phyloP scores from a whole-genome alignment of 148 eudicot genomes.

The Suaeda aralocaspica region DNA sequence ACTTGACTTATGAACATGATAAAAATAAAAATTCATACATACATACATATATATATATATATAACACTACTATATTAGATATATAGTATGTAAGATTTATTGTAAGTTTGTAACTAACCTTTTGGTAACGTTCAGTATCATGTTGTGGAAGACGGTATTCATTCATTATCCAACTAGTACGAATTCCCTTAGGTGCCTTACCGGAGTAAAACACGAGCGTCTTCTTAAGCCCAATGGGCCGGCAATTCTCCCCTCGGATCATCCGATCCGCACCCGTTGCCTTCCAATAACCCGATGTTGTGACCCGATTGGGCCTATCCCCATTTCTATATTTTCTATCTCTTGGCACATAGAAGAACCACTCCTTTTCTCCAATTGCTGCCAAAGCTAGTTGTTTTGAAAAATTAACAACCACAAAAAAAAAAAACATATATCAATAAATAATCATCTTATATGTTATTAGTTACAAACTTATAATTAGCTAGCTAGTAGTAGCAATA shows the following conservation, averaged over 20 bases:
- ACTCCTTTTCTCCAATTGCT: conserved; percentile 87
- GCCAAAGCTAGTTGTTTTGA: conserved; percentile 52
- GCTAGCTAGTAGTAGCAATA: too few relatives aligned
- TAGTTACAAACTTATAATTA: too few relatives aligned
- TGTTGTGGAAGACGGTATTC: conserved; percentile 91
- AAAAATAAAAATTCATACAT: too few relatives aligned
- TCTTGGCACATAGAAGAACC: conserved; percentile 92
- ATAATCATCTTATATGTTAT: too few relatives aligned
- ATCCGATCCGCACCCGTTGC: conserved; percentile 90
- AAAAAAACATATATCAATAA: too few relatives aligned
- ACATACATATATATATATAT: background rate
- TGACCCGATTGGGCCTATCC: conserved; percentile 82
- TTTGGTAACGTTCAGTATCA: conserved; percentile 76
- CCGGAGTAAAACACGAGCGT: conserved; percentile 89
- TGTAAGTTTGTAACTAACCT: too few relatives aligned
- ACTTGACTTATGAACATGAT: background rate
- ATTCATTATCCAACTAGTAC: conserved; percentile 93
- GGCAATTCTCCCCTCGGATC: conserved; percentile 52
- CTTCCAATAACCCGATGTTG: conserved; percentile 92
- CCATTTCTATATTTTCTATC: conserved; percentile 86
- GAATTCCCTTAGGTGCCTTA: conserved; percentile 85
- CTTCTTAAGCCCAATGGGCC: conserved; percentile 76
- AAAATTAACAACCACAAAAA: too few relatives aligned
- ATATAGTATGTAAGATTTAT: too few relatives aligned
- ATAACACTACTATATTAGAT: too few relatives aligned